A percentile compares a stretch with the other conserved stretches of the same genome.
Conservation (phyloP, 129 eudicot species). For the Chrysanthemum seticuspe region DNA sequence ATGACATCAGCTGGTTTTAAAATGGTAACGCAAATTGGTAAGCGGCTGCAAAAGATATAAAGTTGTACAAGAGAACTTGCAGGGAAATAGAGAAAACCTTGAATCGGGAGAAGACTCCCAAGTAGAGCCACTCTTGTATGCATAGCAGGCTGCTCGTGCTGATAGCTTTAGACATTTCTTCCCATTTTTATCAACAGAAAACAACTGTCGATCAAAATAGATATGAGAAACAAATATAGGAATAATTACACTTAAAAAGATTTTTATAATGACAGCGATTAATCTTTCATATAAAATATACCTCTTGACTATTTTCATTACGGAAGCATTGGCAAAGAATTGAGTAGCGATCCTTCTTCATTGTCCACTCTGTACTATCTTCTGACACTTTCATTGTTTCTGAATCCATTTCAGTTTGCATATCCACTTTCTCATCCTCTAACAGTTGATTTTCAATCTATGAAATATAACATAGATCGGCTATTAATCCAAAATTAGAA, state of each 20-base stretch:
- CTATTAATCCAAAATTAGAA: too few relatives aligned
- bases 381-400: constrained; percentile 2
- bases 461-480: background rate
- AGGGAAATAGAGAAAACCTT: background rate
- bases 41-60: too few relatives aligned
- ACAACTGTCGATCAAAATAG: background rate
- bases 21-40: too few relatives aligned
- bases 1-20: too few relatives aligned
- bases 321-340: constrained; percentile 4
- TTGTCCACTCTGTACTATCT: constrained; percentile 1
- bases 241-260: background rate
- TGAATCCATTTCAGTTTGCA: background rate
- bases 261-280: background rate
- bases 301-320: background rate
- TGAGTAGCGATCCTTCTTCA: background rate
- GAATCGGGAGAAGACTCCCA: background rate
- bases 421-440: background rate
- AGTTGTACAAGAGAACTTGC: too few relatives aligned
- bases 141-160: background rate
- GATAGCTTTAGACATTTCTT: background rate
- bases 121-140: too few relatives aligned
- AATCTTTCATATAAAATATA: background rate
- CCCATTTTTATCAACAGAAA: background rate
- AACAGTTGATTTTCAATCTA: background rate
- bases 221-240: background rate